A percentile compares a stretch with the other conserved stretches of the same genome.
Conservation (phyloP, 164 flowering plant genomes). For the Pachysandra terminalis region DNA sequence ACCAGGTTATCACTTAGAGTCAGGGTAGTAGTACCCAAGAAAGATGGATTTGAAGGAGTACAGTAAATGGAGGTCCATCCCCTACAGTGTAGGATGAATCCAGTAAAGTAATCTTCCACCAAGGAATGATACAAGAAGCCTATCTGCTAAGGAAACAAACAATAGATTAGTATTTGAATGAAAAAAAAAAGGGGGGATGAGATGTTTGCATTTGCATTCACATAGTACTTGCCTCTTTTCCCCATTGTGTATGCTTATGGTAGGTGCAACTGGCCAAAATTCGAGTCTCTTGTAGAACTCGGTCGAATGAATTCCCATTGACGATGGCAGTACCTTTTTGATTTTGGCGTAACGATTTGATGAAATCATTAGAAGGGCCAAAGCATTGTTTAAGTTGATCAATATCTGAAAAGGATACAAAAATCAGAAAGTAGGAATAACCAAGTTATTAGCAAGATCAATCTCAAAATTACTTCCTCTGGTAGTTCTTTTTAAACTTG, state of each 20-base stretch:
- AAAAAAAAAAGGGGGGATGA: neutral
- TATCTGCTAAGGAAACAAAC: constrained; percentile 25
- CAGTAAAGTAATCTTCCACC: constrained; percentile 47
- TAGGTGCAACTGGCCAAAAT: constrained; percentile 41
- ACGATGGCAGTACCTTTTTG: neutral
- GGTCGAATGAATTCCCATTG: neutral
- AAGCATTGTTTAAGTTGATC: constrained; percentile 20
- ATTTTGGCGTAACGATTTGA: constrained; percentile 21
- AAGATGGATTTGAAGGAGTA: constrained; percentile 38
- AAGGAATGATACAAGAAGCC: constrained; percentile 40
- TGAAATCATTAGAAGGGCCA: constrained; percentile 36
- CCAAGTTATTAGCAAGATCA: too few species aligned
- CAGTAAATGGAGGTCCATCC: constrained; percentile 41
- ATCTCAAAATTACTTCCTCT: too few species aligned
- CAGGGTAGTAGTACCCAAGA: constrained; percentile 34
- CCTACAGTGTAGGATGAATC: constrained; percentile 35
- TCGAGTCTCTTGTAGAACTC: constrained; percentile 22
- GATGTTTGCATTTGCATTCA: neutral
- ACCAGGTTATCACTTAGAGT: constrained; percentile 26
- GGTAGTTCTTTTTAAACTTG: too few species aligned
- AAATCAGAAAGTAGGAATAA: too few species aligned
- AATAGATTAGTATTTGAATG: neutral
- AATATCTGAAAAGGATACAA: constrained; percentile 18
- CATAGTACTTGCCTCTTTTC: constrained; percentile 34
- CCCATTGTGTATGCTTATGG: constrained; percentile 48